Evolutionary conservation across 2,329 filamentous ascomycete species (phyloP).

Genomic region (Claviceps sorghi): DNA sequence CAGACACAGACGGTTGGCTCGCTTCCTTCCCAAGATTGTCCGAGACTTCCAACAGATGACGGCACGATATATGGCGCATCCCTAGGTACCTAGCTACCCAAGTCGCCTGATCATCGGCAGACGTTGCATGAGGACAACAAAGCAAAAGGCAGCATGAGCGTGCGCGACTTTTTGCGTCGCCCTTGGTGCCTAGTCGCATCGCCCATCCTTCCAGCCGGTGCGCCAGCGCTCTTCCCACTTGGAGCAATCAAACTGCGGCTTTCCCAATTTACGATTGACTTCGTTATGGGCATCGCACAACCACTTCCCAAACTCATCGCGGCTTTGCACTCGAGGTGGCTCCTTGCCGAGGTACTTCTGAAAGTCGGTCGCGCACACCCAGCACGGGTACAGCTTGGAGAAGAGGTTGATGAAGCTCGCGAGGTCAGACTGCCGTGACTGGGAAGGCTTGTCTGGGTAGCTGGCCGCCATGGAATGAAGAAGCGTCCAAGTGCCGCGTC

Average conservation of each 20-base stretch:
- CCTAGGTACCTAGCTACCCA: too few species aligned
- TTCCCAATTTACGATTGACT: constrained; percentile 80
- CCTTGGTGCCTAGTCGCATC: constrained; percentile 33
- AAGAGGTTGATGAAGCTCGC: constrained; percentile 66
- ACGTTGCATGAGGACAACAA: neutral
- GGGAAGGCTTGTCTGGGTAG: constrained; percentile 60
- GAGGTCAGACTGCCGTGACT: constrained; percentile 60
- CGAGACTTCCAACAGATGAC: neutral
- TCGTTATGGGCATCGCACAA: constrained; percentile 78
- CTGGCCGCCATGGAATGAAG: constrained; percentile 81
- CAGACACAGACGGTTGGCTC: neutral
- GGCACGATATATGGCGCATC: neutral
- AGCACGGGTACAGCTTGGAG: constrained; percentile 83
- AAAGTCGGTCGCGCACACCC: constrained; percentile 90
- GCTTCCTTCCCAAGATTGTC: neutral
- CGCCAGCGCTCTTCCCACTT: constrained; percentile 91
- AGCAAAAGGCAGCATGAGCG: neutral
- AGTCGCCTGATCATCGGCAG: neutral
- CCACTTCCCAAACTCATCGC: constrained; percentile 65
- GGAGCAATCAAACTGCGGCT: constrained; percentile 76
- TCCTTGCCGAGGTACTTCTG: constrained; percentile 63
- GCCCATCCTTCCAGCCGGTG: constrained; percentile 66
- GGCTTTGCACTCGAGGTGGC: constrained; percentile 42
- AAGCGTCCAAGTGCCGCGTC: constrained; percentile 82
- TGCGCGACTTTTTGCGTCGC: neutral